A percentile compares a stretch with the other conserved stretches of the same genome.
phyloP scores from a whole-genome alignment of 1,139 yeast genomes.

The Spencermartinsiella ligniputridi region DNA sequence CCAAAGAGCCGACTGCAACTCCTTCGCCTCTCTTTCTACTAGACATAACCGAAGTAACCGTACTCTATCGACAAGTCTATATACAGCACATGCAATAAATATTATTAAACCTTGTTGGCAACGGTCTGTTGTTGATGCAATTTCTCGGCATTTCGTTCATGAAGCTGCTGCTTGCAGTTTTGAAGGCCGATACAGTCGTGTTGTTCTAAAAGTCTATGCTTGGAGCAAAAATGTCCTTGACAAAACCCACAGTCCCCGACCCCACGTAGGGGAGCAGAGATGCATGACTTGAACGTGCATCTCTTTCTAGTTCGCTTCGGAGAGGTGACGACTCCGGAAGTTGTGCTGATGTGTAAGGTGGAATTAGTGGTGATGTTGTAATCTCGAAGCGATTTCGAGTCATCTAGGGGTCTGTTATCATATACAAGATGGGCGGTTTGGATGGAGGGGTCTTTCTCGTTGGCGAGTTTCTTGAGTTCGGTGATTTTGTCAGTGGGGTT shows the following conservation, averaged over 20 bases:
- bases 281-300: constrained; percentile 61
- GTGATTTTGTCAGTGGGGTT: constrained; percentile 24
- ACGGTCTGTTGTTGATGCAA: constrained; percentile 43
- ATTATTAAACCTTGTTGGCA: constrained; percentile 38
- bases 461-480: constrained; percentile 30
- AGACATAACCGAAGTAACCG: too few relatives aligned
- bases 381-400: constrained; percentile 74
- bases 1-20: too few relatives aligned
- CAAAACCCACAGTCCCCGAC: constrained; percentile 88
- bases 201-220: constrained; percentile 81
- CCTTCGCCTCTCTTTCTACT: too few relatives aligned
- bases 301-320: constrained; percentile 51
- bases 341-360: constrained; percentile 57
- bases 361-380: constrained; percentile 79
- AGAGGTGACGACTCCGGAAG: constrained; percentile 15
- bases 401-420: constrained; percentile 69
- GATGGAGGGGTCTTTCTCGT: constrained; percentile 20
- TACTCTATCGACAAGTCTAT: constrained; percentile 1
- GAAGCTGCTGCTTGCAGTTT: constrained; percentile 75
- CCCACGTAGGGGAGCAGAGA: constrained; percentile 67
- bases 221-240: constrained; percentile 81
- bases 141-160: constrained; percentile 47
- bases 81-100: constrained; percentile 6
- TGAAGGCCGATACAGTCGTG: constrained; percentile 78
- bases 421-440: constrained; percentile 22